A percentile compares a stretch with the other conserved stretches of the same genome.
Conservation (phyloP, 257 asterid genomes). For the Penstemon newberryi region DNA sequence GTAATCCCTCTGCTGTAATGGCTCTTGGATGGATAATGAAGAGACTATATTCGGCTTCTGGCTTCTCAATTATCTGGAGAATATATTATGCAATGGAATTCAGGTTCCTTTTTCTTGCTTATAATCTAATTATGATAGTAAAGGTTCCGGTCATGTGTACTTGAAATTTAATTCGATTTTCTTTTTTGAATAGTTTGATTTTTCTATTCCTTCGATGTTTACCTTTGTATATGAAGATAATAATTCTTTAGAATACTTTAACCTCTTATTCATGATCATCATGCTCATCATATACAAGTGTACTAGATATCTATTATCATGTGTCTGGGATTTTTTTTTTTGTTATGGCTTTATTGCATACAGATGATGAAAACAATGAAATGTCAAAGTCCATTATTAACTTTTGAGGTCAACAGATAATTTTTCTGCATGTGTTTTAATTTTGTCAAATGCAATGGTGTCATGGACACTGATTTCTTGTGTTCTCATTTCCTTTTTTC, state of each 20-base stretch:
- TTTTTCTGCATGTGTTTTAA: neutral
- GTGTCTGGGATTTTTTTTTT: neutral
- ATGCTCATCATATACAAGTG: conserved; percentile 1
- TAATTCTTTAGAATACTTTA: neutral
- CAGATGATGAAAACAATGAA: neutral
- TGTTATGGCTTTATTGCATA: neutral
- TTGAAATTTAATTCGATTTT: conserved; percentile 16
- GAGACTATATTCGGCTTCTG: neutral
- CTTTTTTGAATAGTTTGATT: neutral
- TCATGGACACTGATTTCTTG: neutral
- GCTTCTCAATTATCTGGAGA: conserved; percentile 20
- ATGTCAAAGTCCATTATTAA: neutral
- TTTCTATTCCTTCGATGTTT: conserved; percentile 2
- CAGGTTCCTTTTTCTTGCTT: conserved; percentile 12
- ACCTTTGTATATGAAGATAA: neutral
- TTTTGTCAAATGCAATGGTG: neutral
- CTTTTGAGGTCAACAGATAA: neutral
- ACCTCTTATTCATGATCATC: conserved; percentile 13
- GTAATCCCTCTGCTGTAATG: conserved; percentile 15
- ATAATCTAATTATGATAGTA: conserved; percentile 27
- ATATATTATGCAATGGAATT: neutral
- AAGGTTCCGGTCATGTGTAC: conserved; percentile 13
- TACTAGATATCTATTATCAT: neutral
- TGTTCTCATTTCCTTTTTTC: neutral
- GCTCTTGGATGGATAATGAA: conserved; percentile 1